Evolutionary conservation across 108 stramenopile species (phyloP).

Genomic region (Thalassiosira profunda): DNA sequence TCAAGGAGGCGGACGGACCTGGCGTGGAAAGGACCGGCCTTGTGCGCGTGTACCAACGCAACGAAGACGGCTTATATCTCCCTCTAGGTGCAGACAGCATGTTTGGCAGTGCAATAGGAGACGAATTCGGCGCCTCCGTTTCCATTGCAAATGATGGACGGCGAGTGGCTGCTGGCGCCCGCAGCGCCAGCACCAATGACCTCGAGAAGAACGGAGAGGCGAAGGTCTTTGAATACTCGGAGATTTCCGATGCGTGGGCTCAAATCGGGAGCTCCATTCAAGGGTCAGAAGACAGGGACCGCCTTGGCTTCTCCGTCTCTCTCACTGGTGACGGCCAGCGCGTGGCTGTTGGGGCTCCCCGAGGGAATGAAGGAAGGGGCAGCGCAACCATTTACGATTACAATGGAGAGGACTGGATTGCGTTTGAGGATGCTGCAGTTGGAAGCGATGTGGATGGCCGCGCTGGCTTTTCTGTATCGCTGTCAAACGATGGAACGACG

Average conservation of each 20-base stretch:
- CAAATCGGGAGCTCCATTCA: conserved; percentile 38
- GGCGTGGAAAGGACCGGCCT: conserved; percentile 10
- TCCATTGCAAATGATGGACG: conserved; percentile 32
- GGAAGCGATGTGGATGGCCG: conserved; percentile 3
- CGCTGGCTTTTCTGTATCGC: conserved; percentile 26
- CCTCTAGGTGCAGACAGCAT: conserved; percentile 28
- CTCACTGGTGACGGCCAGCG: conserved; percentile 35
- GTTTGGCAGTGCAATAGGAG: conserved; percentile 20
- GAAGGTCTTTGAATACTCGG: conserved; percentile 17
- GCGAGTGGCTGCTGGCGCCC: conserved; percentile 31
- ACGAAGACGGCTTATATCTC: conserved; percentile 1
- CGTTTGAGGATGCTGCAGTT: conserved; percentile 10
- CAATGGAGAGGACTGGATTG: conserved; percentile 13
- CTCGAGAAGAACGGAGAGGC: conserved; percentile 27
- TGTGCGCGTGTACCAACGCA: conserved; percentile 23
- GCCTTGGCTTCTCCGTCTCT: conserved; percentile 31
- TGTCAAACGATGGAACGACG: conserved; percentile 18
- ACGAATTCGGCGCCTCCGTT: conserved; percentile 40
- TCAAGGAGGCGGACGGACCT: conserved; percentile 18
- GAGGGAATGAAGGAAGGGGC: conserved; percentile 24
- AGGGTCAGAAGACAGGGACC: conserved; percentile 28
- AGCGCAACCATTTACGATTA: conserved; percentile 31
- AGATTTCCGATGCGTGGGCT: conserved; percentile 21
- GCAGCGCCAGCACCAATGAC: conserved; percentile 20
- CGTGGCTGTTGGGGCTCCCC: conserved; percentile 31